A percentile compares a stretch with the other conserved stretches of the same genome.
These are phyloP conservation scores for Mucor ambiguus DNA, from an alignment of 371 early-diverging fungal genomes.

Conservation along the genomic window DNA sequence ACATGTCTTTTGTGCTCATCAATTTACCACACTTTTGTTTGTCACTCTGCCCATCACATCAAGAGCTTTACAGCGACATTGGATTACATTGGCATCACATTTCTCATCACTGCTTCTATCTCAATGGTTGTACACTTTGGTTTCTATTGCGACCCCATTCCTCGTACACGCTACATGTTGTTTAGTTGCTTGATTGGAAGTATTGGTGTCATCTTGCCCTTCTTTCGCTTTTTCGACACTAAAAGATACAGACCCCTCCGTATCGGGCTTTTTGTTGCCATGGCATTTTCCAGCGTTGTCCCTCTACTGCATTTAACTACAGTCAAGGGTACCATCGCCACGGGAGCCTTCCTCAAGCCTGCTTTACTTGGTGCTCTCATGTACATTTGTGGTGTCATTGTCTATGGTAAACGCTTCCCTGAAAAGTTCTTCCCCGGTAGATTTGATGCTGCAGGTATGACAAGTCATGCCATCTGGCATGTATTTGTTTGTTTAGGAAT, in stretches of 20 bases:
- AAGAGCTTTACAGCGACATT: constrained; percentile 61
- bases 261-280: constrained; percentile 61
- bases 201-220: constrained; percentile 60
- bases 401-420: constrained; percentile 62
- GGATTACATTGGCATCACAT: constrained; percentile 67
- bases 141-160: constrained; percentile 55
- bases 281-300: constrained; percentile 63
- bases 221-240: constrained; percentile 62
- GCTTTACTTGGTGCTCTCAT: constrained; percentile 54
- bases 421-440: constrained; percentile 77
- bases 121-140: constrained; percentile 58
- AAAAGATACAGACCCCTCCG: constrained; percentile 57
- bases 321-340: constrained; percentile 44
- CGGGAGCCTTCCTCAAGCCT: constrained; percentile 53
- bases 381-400: constrained; percentile 58
- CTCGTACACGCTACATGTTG: constrained; percentile 45
- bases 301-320: constrained; percentile 59
- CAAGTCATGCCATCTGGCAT: constrained; percentile 84
- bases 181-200: constrained; percentile 59
- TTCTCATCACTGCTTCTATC: constrained; percentile 62
- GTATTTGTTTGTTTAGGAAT: constrained; percentile 69
- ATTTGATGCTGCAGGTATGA: constrained; percentile 71
- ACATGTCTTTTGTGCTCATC: constrained; percentile 62
- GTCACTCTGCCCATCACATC: constrained; percentile 52
- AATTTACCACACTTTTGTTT: constrained; percentile 64